Conservation (phyloP, 192 early-diverging fungal genomes). For the Coemansia sp. region DNA sequence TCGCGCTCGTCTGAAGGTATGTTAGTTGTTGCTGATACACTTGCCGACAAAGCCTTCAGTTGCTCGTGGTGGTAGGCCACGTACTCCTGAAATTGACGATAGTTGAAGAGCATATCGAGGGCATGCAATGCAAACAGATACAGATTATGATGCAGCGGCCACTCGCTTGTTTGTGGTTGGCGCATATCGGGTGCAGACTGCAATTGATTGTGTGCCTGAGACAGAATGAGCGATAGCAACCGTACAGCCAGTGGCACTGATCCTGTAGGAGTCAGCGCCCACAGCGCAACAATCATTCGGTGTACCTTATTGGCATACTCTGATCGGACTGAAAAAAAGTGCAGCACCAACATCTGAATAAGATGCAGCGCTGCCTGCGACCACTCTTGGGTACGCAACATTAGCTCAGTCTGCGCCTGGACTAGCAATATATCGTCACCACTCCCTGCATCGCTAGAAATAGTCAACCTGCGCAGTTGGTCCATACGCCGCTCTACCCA, state of each 20-base stretch:
- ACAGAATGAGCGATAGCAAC: constrained; percentile 19
- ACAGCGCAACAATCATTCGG: constrained; percentile 20
- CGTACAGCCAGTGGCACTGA: constrained; percentile 30
- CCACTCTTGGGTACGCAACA: constrained; percentile 24
- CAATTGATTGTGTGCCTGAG: constrained; percentile 13
- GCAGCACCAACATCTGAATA: constrained; percentile 11
- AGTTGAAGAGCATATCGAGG: constrained; percentile 43
- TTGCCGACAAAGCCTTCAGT: constrained; percentile 29
- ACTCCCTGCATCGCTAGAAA: neutral
- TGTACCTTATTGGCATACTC: constrained; percentile 22
- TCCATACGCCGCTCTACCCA: constrained; percentile 21
- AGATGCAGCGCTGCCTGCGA: constrained; percentile 16
- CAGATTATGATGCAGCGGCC: constrained; percentile 22
- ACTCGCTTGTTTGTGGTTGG: constrained; percentile 5
- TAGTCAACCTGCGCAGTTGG: constrained; percentile 1
- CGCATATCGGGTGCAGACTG: neutral
- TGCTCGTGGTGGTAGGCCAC: constrained; percentile 46
- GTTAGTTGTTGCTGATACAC: neutral
- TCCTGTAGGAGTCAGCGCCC: constrained; percentile 39
- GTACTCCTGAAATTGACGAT: constrained; percentile 47
- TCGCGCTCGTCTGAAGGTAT: constrained; percentile 13
- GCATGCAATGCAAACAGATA: constrained; percentile 17
- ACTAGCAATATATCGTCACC: constrained; percentile 4
- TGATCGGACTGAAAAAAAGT: constrained; percentile 8
- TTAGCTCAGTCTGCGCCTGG: constrained; percentile 23